Evolutionary conservation across 164 flowering plant species (phyloP).

Genomic region (Malania oleifera): DNA sequence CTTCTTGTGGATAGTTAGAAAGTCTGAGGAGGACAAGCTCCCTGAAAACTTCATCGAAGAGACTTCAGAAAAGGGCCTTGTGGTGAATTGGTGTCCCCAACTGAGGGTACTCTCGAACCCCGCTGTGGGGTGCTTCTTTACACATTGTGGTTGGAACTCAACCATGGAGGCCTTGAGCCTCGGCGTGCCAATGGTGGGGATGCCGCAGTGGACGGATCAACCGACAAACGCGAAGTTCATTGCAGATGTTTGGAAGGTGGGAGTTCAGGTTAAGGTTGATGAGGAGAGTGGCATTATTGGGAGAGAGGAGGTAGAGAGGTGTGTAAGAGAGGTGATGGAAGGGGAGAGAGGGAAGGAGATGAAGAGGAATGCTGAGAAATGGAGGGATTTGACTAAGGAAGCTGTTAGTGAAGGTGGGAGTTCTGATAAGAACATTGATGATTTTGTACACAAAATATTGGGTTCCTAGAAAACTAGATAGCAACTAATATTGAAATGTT

Average conservation of each 20-base stretch:
- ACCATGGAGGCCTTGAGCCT: slow-evolving; percentile 28
- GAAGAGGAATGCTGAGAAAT: slow-evolving; percentile 18
- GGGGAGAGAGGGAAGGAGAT: slow-evolving; percentile 14
- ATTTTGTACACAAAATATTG: slow-evolving; percentile 15
- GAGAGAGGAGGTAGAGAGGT: slow-evolving; percentile 24
- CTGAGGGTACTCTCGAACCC: slow-evolving; percentile 25
- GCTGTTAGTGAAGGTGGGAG: slow-evolving; percentile 32
- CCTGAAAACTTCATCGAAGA: slow-evolving; percentile 11
- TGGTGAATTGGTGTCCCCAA: slow-evolving; percentile 31
- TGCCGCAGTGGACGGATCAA: slow-evolving; percentile 34
- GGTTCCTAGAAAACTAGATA: too few species aligned
- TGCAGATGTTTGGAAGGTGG: slow-evolving; percentile 26
- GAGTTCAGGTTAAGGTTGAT: slow-evolving; percentile 21
- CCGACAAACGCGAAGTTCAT: slow-evolving; percentile 31
- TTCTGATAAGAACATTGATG: slow-evolving; percentile 24
- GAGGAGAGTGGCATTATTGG: slow-evolving; percentile 18
- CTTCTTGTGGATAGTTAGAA: slow-evolving; percentile 29
- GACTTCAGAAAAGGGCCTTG: slow-evolving; percentile 19
- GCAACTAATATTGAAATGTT: too few species aligned
- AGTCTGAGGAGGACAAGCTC: slow-evolving; percentile 16
- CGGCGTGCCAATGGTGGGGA: slow-evolving; percentile 31
- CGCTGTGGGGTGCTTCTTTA: slow-evolving; percentile 29
- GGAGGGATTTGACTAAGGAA: slow-evolving; percentile 27
- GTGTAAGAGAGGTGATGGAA: slow-evolving; percentile 29
- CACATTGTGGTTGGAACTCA: slow-evolving; percentile 37